Evolutionary conservation across 805 yeast species (phyloP), one percentile per base, ranked within the genome.

Genomic region (Lipomyces lipofer): DNA sequence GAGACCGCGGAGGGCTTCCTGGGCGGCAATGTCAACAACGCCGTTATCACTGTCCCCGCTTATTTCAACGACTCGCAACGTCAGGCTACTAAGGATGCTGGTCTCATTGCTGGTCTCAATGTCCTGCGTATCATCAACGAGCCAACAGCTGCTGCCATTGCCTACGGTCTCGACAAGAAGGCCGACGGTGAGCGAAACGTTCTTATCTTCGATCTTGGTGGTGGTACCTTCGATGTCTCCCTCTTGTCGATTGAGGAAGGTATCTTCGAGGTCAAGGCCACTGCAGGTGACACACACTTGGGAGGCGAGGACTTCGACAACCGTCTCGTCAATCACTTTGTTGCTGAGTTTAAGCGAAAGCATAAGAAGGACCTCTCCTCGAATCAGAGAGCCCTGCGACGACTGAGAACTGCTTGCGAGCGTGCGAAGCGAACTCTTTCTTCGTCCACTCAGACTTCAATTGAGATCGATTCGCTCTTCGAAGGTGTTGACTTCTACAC

Each of bases 241-340:
- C 81, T 90, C 63, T 81, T 90, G 73, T 84, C 91, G 73, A 88
- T 90, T 71, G 95, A 89, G 71, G 97, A 90, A 71, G 97, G 97
- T 78, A 88, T 90, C 69, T 90, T 90, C 81, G 92, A 90, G 74
- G 97, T 90, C 68, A 90, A 90, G 82, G 90, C 97, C 66, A 90
- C 97, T 60, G 89, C 88, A 55, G 89, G 87, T 73, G 88, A 90
- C 72, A 88, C 92, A 56, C 92, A 85, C 76, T 84, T 88, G 80
- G 97, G 97, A 81, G 97, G 97, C 85, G 97, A 91, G 79, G 98
- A 91, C 79, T 92, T 92, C 76, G 98, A 92, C 76, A 83, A 88
- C 85, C 86, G 96, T 78, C 84, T 92, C 72, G 97, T 91, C 65
- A 89, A 81, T 81, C 92, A 84, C 82, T 91, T 91, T 73, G 88